Base-by-base conservation (phyloP, 148 eudicot species). In the Persicaria maculosa region DNA sequence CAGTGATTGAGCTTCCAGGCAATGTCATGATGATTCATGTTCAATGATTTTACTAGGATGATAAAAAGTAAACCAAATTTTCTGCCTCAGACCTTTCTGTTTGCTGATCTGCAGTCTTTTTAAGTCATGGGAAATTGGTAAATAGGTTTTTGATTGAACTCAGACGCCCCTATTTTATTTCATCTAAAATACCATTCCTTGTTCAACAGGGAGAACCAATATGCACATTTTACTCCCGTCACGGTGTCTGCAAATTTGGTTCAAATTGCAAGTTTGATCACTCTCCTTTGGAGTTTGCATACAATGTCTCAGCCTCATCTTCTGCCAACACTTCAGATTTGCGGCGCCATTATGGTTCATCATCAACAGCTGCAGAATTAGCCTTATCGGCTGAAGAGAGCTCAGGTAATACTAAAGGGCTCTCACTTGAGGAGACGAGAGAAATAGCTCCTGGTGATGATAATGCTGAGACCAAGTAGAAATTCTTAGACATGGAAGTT, bases 221-320 rank as follows among this genome's bases (percentile, higher is more conserved):
- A 80, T 93, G 97, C 86, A 84, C 90, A 74, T 93, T 90, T 76
- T 93, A 90, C 77, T 90, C 96, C 50, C 89, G 96, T 59, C 89
- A 93, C 80, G 97, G 97, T 17, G 87, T 93, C 70, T 93, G 98
- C 92, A 93, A 93, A 79, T 93, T 90, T 72, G 98, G 98, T 74
- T 91, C 98, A 74, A 90, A 90, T 83, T 89, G 97, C 90, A 93
- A 91, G 84, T 93, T 88, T 76, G 91, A 91, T 69, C 94, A 89
- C 67, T 90, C 95, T 16, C 97, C 95, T n/a, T 88, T 93, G 92
- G 90, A 85, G 72, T 83, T 86, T 65, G 81, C 96, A 48, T 82
- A 85, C 88, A 85, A 87, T 47, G 73, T 84, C 16, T 75, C 90
- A 7, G 83, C 88, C 31, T 77, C 94, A 74, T 71, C 89, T 75